These are phyloP conservation scores for Daldinia sp. DNA, from an alignment of 2,329 filamentous ascomycete species.

Conservation along the genomic window DNA sequence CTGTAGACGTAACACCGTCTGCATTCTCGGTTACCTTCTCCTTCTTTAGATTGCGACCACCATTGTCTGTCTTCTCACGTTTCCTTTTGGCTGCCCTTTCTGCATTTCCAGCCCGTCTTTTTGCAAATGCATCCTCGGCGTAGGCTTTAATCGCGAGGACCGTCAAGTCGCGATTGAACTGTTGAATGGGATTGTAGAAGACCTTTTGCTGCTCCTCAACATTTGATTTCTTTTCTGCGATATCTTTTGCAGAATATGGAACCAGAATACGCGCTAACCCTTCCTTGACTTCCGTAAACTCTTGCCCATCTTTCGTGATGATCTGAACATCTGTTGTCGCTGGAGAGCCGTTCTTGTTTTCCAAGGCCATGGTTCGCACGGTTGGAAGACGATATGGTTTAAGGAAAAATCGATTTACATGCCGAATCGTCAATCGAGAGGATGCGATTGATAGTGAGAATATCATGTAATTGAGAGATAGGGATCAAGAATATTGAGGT, in stretches of 20 bases:
- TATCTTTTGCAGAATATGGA: constrained; percentile 51
- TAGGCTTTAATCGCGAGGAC: constrained; percentile 92
- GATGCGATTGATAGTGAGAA: neutral
- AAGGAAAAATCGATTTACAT: constrained; percentile 35
- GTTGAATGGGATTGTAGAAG: constrained; percentile 99
- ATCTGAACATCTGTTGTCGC: constrained; percentile 47
- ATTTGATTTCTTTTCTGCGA: constrained; percentile 43
- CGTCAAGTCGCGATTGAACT: constrained; percentile 96
- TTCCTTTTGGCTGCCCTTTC: constrained; percentile 57
- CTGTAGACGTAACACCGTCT: constrained; percentile 15
- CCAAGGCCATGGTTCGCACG: constrained; percentile 43
- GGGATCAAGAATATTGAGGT: neutral
- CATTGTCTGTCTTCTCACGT: constrained; percentile 45
- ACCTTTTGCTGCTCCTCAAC: constrained; percentile 77
- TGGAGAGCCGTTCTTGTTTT: constrained; percentile 33
- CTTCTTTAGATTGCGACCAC: constrained; percentile 37
- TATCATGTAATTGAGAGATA: constrained; percentile 26
- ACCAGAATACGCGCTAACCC: constrained; percentile 66
- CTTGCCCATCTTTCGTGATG: constrained; percentile 55
- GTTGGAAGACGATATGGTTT: constrained; percentile 22
- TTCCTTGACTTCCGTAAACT: constrained; percentile 62
- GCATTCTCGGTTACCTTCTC: constrained; percentile 31
- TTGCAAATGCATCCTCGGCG: constrained; percentile 71
- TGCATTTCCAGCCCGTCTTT: constrained; percentile 52
- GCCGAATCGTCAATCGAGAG: constrained; percentile 15